Percentiles rank a stretch among this genome's conserved stretches.
phyloP scores from a whole-genome alignment of 257 asterid species.

The Catharanthus roseus region DNA sequence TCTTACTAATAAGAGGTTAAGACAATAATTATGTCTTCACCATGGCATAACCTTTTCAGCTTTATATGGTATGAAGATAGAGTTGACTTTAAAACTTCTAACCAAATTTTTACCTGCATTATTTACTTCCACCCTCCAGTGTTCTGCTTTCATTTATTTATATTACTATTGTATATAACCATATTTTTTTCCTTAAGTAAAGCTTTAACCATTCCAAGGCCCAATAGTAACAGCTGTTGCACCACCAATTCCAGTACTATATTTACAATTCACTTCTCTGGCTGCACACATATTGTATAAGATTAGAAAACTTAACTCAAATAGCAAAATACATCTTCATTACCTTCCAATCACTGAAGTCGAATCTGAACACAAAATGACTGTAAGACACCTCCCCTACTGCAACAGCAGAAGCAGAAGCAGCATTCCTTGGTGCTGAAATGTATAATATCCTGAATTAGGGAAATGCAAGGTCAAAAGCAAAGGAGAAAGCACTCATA shows the following conservation, averaged over 20 bases:
- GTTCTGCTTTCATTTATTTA: neutral
- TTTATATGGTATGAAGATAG: no score
- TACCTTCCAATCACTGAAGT: conserved; percentile 93
- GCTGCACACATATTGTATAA: neutral
- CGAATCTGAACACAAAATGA: conserved; percentile 81
- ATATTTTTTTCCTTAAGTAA: neutral
- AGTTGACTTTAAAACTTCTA: no score
- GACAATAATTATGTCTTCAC: no score
- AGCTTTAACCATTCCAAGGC: neutral
- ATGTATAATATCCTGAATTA: conserved; percentile 14
- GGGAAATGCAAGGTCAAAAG: neutral
- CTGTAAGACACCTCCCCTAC: conserved; percentile 61
- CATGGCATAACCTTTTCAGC: no score
- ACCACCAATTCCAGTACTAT: no score
- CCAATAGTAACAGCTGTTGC: neutral
- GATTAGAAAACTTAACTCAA: neutral
- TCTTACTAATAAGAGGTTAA: no score
- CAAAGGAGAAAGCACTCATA: neutral
- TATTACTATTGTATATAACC: neutral
- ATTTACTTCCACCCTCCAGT: neutral
- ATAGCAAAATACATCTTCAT: neutral
- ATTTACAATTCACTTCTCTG: no score
- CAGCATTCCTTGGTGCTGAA: conserved; percentile 85
- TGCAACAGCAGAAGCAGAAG: conserved; percentile 59
- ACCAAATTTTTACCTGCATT: no score